Evolutionary conservation across 106 monocot genomes (phyloP).

Genomic region (Chionographis japonica): DNA sequence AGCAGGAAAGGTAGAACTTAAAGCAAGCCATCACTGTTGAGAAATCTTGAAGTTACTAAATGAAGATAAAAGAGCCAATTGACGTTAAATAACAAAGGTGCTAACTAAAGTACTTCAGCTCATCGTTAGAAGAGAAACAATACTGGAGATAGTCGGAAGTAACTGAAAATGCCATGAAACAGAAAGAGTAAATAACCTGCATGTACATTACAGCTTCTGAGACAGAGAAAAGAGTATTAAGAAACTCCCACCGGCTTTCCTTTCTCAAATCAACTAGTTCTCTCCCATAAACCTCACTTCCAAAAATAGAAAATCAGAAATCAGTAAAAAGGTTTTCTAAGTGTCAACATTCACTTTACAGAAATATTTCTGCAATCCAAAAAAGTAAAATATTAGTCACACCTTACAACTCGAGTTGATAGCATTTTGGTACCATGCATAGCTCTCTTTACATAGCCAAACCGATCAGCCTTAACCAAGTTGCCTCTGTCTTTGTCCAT

Average conservation of each 20-base stretch:
- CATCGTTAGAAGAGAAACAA: too few relatives aligned
- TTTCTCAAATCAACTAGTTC: conserved; percentile 91
- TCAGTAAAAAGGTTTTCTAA: not conserved
- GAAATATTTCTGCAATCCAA: not conserved
- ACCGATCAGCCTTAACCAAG: conserved; percentile 90
- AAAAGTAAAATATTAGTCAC: not conserved
- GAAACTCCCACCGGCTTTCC: conserved; percentile 89
- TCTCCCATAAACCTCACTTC: conserved; percentile 96
- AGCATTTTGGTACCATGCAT: conserved; percentile 98
- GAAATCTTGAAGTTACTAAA: not conserved
- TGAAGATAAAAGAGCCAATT: not conserved
- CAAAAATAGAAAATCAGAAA: conserved; percentile 9
- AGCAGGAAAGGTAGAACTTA: not conserved
- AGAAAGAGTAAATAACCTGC: conserved; percentile 59
- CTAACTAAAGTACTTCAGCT: too few relatives aligned
- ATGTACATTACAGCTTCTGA: conserved; percentile 99
- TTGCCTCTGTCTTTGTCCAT: conserved; percentile 96
- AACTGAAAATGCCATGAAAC: not conserved
- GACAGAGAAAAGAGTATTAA: conserved; percentile 94
- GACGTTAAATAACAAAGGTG: not conserved
- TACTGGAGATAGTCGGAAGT: too few relatives aligned
- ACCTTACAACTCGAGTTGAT: conserved; percentile 83
- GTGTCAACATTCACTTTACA: not conserved
- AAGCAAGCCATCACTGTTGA: too few relatives aligned
- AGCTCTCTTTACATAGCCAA: conserved; percentile 90